Conservation (phyloP, 225 moss, liverwort and hornwort genomes). For the Marchantia polymorpha region DNA sequence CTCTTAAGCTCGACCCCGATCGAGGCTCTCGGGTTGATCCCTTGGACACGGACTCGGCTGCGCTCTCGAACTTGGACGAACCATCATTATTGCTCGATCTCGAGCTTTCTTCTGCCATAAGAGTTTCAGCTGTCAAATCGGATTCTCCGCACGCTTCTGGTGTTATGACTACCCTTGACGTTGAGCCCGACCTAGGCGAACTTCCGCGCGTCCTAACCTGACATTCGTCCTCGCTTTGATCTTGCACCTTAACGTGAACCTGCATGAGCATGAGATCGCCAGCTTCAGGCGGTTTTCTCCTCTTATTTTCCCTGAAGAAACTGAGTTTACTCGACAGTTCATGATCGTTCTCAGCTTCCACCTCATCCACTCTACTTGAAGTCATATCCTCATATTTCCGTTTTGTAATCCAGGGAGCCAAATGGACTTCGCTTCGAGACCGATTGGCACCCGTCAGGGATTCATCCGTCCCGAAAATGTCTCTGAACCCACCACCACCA, state of each 20-base stretch:
- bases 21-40: conserved; percentile 23
- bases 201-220: conserved; percentile 17
- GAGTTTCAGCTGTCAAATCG: conserved; percentile 50
- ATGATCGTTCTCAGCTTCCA: conserved; percentile 35
- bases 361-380: conserved; percentile 33
- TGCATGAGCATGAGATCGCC: conserved; percentile 28
- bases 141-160: conserved; percentile 43
- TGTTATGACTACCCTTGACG: conserved; percentile 30
- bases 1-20: conserved; percentile 30
- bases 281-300: conserved; percentile 38
- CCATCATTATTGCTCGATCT: conserved; percentile 42
- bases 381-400: conserved; percentile 53
- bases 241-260: conserved; percentile 25
- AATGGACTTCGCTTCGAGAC: conserved; percentile 12
- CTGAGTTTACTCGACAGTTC: conserved; percentile 31
- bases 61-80: conserved; percentile 41
- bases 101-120: conserved; percentile 49
- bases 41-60: conserved; percentile 38
- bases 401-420: conserved; percentile 32
- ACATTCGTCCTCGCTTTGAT: conserved; percentile 21
- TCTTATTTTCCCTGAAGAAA: conserved; percentile 36
- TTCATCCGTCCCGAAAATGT: neutral
- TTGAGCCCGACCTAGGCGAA: conserved; percentile 28
- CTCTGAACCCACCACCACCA: neutral
- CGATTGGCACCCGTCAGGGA: neutral